Evolutionary conservation across 2,329 filamentous ascomycete species (phyloP).

Genomic region (Akanthomyces lecanii): DNA sequence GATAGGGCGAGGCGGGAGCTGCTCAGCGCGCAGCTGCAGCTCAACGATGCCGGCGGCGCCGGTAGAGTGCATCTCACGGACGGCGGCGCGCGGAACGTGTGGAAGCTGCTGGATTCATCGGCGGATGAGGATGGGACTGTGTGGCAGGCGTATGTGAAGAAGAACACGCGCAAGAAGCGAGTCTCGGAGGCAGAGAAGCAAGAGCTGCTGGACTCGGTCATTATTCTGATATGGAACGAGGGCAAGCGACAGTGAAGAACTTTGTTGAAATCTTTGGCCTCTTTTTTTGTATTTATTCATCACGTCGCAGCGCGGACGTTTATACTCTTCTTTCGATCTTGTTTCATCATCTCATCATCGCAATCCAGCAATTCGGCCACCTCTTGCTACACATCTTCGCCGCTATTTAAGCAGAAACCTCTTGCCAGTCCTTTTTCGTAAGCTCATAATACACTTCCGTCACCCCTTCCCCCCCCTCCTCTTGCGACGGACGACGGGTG

Average conservation of each 20-base stretch:
- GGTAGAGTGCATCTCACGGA: constrained; percentile 1
- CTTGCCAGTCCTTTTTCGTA: constrained; percentile 20
- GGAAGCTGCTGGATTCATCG: constrained; percentile 38
- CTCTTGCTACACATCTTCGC: background rate
- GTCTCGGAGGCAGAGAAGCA: constrained; percentile 17
- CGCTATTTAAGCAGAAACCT: background rate
- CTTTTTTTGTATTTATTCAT: background rate
- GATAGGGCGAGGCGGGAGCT: background rate
- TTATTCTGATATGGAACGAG: constrained; percentile 39
- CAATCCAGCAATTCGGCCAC: background rate
- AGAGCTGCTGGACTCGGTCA: constrained; percentile 34
- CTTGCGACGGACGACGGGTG: constrained; percentile 16
- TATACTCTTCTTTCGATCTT: background rate
- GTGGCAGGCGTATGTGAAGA: constrained; percentile 45
- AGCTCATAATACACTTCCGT: constrained; percentile 27
- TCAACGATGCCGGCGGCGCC: constrained; percentile 30
- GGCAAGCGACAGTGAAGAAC: constrained; percentile 1
- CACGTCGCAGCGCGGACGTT: background rate
- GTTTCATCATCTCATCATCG: background rate
- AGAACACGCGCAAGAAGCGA: constrained; percentile 16
- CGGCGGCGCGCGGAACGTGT: constrained; percentile 30
- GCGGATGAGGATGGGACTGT: constrained; percentile 34
- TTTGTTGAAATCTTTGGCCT: background rate
- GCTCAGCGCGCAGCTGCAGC: background rate
- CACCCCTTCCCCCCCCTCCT: constrained; percentile 12